A percentile compares a stretch with the other conserved stretches of the same genome.
Conservation (phyloP, 129 eudicot species). For the Silybum marianum region DNA sequence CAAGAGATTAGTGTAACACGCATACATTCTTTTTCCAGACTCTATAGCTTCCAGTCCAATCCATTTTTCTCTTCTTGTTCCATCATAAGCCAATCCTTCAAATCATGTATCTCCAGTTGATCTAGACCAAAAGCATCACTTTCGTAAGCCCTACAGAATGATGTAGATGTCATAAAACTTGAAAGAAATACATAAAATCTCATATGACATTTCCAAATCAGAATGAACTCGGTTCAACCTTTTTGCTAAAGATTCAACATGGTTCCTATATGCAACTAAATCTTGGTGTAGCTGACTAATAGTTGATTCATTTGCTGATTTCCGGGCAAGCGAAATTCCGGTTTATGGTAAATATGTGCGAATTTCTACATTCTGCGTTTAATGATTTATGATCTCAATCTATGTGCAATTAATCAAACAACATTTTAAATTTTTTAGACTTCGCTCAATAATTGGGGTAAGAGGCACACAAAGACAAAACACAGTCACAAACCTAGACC, state of each 20-base stretch:
- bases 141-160: neutral
- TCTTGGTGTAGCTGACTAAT: slow-evolving; percentile 63
- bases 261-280: slow-evolving; percentile 50
- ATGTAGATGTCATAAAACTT: neutral
- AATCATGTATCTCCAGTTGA: slow-evolving; percentile 59
- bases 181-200: slow-evolving; percentile 6
- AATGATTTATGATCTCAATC: no score
- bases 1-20: neutral
- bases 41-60: slow-evolving; percentile 50
- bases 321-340: slow-evolving; percentile 45
- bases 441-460: no score
- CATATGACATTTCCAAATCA: slow-evolving; percentile 50
- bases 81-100: slow-evolving; percentile 62
- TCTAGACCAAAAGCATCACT: slow-evolving; percentile 38
- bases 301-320: slow-evolving; percentile 48
- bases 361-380: no score
- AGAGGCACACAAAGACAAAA: no score
- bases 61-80: slow-evolving; percentile 74
- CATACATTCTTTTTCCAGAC: slow-evolving; percentile 62
- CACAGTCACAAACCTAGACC: no score
- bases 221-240: slow-evolving; percentile 49
- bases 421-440: no score
- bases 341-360: neutral
- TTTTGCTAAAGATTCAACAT: slow-evolving; percentile 50
- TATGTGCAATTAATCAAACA: no score